These are phyloP conservation scores for Penicillium dipodomyicola DNA, from an alignment of 495 filamentous ascomycete species.

Conservation along the genomic window DNA sequence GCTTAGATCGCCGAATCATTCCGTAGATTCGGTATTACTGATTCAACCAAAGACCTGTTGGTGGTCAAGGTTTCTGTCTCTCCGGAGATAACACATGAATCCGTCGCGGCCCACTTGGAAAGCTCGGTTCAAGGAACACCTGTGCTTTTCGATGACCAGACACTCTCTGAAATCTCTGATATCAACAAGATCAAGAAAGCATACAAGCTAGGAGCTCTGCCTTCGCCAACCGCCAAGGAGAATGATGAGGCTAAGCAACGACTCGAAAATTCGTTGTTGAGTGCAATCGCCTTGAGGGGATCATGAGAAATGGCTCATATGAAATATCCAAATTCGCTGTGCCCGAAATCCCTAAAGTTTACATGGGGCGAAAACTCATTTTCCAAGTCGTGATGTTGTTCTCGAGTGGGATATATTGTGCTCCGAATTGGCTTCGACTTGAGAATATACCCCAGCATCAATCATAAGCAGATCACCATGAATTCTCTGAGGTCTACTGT, in stretches of 20 bases:
- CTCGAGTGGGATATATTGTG: neutral
- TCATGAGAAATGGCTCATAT: constrained; percentile 30
- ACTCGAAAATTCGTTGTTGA: constrained; percentile 62
- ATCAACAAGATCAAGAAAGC: constrained; percentile 70
- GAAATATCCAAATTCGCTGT: neutral
- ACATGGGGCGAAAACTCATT: neutral
- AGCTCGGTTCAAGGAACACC: constrained; percentile 60
- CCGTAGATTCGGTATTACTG: constrained; percentile 75
- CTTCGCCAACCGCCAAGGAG: constrained; percentile 31
- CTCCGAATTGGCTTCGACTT: neutral
- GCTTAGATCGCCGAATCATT: constrained; percentile 85
- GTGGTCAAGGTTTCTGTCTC: constrained; percentile 66
- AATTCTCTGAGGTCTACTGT: neutral
- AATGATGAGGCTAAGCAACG: constrained; percentile 40
- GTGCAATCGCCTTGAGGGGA: constrained; percentile 71
- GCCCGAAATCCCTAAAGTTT: neutral
- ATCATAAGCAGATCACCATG: neutral
- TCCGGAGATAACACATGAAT: constrained; percentile 49
- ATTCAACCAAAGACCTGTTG: constrained; percentile 66
- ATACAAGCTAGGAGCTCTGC: constrained; percentile 69
- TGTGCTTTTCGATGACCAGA: constrained; percentile 62
- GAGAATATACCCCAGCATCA: neutral
- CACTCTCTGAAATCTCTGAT: constrained; percentile 58
- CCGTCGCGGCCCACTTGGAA: constrained; percentile 60
- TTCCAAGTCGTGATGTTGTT: neutral